Evolutionary conservation across 2,329 filamentous ascomycete genomes (phyloP), one percentile per base, ranked within the genome.

Genomic region (Colletotrichum trifolii): DNA sequence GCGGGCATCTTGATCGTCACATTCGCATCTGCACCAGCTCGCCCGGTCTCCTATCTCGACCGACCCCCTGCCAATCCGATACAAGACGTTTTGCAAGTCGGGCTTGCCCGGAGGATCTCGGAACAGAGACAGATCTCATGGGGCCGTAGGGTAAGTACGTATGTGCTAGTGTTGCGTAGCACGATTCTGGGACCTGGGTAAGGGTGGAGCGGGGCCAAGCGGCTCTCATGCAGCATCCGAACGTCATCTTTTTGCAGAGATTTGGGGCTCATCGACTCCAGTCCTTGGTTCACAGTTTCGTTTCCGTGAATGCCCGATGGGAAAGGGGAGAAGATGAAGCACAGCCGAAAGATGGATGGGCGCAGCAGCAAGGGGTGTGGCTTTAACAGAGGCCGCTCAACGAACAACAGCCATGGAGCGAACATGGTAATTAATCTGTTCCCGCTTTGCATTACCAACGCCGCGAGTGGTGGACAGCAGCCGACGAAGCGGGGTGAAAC

Each of bases 221-320:
- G 64, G 64, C 64, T 67, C 67, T 68, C 56, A 45, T 47, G 52
- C 60, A 63, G 54, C 54, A 54, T 25, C 50, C 50, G 40, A 60
- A 68, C 66, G 66, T 68, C 66, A 68, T 68, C 64, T 50, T 60
- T 58, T 50, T 54, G 48, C 61, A 50, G 25, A 65, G 34, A 50
- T 65, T 62, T 33, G 54, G 64, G 64, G 40, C 43, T 55, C 43
- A 54, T 52, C 47, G 38, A 42, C 53, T 2, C 34, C 33, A 8
- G 33, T 40, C 42, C 17, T 12, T 9, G 13, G 8, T 17, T 58
- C 38, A 2, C 35, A 34, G 17, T 15, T n/a, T 49, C 25, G 47
- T 45, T 55, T 48, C 63, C 63, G 63, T 66, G 52, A 66, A 62
- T 49, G 45, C 53, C 63, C 63, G 63, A 66, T 57, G 52, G 47